These are phyloP conservation scores for Hypoxylon trugodes DNA, from an alignment of 495 filamentous ascomycete genomes.

Conservation along the genomic window DNA sequence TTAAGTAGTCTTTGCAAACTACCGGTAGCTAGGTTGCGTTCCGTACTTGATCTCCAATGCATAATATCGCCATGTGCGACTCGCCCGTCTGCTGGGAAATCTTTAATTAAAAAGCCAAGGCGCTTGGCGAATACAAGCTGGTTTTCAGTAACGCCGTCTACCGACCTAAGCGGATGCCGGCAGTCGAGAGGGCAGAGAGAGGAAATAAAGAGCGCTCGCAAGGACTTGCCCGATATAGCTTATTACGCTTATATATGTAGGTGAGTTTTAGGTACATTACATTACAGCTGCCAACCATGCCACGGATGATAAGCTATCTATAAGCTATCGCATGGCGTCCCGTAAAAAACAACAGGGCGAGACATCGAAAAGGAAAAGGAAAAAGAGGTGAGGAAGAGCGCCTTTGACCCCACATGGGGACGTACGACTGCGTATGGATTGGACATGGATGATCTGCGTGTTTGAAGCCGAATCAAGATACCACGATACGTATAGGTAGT, in stretches of 20 bases:
- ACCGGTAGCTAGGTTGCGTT: slow-evolving; percentile 36
- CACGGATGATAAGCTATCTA: too few relatives aligned
- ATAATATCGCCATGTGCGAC: slow-evolving; percentile 39
- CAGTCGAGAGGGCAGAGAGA: slow-evolving; percentile 17
- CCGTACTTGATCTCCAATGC: slow-evolving; percentile 38
- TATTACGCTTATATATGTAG: slow-evolving; percentile 38
- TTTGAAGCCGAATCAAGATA: slow-evolving; percentile 29
- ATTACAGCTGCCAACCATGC: too few relatives aligned
- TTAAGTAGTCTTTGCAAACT: slow-evolving; percentile 31
- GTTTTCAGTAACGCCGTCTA: slow-evolving; percentile 17
- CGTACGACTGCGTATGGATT: slow-evolving; percentile 1
- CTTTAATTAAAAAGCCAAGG: slow-evolving; percentile 20
- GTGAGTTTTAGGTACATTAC: too few relatives aligned
- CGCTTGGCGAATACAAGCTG: slow-evolving; percentile 22
- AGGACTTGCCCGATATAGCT: slow-evolving; percentile 44
- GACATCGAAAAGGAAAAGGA: not conserved
- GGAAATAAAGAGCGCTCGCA: slow-evolving; percentile 33
- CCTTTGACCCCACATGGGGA: slow-evolving; percentile 23
- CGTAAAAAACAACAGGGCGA: slow-evolving; percentile 23
- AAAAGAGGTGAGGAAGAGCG: not conserved
- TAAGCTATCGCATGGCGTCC: too few relatives aligned
- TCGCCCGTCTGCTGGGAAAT: slow-evolving; percentile 23
- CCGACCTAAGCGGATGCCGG: slow-evolving; percentile 32
- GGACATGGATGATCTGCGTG: slow-evolving; percentile 18
- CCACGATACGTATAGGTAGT: slow-evolving; percentile 1